These are phyloP conservation scores for Urtica urens DNA, from an alignment of 306 rosid species.

Conservation along the genomic window DNA sequence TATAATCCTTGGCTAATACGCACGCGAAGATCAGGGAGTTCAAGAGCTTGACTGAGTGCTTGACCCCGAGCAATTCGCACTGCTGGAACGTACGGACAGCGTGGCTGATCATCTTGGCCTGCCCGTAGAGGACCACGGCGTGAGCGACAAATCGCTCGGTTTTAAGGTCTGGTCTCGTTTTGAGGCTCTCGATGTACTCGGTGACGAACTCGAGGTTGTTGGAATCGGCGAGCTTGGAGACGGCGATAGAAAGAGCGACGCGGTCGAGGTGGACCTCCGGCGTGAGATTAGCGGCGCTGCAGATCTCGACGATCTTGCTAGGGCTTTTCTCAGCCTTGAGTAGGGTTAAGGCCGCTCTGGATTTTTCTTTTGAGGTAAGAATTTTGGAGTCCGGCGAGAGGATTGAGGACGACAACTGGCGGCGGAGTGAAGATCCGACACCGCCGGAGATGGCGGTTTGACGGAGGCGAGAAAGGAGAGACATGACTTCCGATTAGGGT, in stretches of 20 bases:
- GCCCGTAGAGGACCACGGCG: slow-evolving; percentile 66
- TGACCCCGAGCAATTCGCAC: slow-evolving; percentile 25
- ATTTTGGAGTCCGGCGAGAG: slow-evolving; percentile 40
- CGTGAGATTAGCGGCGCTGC: slow-evolving; percentile 64
- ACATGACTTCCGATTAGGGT: slow-evolving; percentile 32
- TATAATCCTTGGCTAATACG: slow-evolving; percentile 39
- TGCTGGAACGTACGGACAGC: slow-evolving; percentile 40
- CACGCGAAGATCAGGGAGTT: slow-evolving; percentile 56
- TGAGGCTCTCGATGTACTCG: slow-evolving; percentile 37
- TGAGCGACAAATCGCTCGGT: slow-evolving; percentile 53
- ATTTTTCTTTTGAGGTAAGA: slow-evolving; percentile 35
- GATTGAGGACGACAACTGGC: slow-evolving; percentile 34
- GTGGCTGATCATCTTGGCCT: slow-evolving; percentile 54
- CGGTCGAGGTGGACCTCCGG: slow-evolving; percentile 67
- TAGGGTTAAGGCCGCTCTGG: slow-evolving; percentile 41
- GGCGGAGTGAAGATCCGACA: neutral
- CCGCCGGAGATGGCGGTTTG: slow-evolving; percentile 6
- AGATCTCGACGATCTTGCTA: slow-evolving; percentile 46
- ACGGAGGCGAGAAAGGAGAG: slow-evolving; percentile 48
- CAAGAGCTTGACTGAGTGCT: slow-evolving; percentile 43
- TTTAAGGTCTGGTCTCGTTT: slow-evolving; percentile 49
- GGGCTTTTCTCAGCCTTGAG: slow-evolving; percentile 64
- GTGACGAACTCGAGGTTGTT: slow-evolving; percentile 49
- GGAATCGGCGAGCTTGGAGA: slow-evolving; percentile 41
- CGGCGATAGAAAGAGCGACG: slow-evolving; percentile 47